Percentiles rank a stretch among this genome's conserved stretches.
Evolutionary conservation across 2,329 filamentous ascomycete genomes (phyloP).

Genomic region (Neofusicoccum sp.): DNA sequence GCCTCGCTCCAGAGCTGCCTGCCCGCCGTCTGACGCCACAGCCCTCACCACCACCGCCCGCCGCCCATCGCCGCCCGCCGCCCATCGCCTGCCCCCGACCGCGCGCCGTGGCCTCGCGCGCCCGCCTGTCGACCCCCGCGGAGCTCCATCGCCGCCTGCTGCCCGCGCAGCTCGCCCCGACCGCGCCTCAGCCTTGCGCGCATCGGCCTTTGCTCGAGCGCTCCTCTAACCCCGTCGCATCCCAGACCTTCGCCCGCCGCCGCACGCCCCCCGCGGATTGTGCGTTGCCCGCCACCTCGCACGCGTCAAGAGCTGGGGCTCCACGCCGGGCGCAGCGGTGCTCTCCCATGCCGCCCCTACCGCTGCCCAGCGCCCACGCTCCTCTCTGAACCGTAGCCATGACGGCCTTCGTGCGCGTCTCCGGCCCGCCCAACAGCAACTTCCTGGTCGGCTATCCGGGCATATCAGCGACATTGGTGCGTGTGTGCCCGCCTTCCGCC

Average conservation of each 20-base stretch:
- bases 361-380: constrained; percentile 22
- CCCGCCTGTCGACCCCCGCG: not conserved
- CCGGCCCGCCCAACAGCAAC: constrained; percentile 93
- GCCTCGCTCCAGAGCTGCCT: constrained; percentile 15
- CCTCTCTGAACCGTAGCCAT: constrained; percentile 30
- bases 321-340: constrained; percentile 17
- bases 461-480: constrained; percentile 94
- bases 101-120: constrained; percentile 1
- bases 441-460: constrained; percentile 97
- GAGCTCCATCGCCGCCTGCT: constrained; percentile 5
- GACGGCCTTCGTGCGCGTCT: constrained; percentile 89
- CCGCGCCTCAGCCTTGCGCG: constrained; percentile 12
- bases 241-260: not conserved
- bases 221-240: constrained; percentile 7
- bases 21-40: constrained; percentile 20
- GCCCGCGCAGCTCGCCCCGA: not conserved
- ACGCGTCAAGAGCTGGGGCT: constrained; percentile 15
- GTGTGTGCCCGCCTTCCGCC: constrained; percentile 43
- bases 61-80: constrained; percentile 1
- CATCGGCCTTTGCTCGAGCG: not conserved
- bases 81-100: not conserved
- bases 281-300: not conserved
- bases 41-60: constrained; percentile 4
- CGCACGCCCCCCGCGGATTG: not conserved
- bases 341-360: constrained; percentile 22